Base-by-base conservation (phyloP, 2,329 filamentous ascomycete genomes). In the Aspergillus sp. region DNA sequence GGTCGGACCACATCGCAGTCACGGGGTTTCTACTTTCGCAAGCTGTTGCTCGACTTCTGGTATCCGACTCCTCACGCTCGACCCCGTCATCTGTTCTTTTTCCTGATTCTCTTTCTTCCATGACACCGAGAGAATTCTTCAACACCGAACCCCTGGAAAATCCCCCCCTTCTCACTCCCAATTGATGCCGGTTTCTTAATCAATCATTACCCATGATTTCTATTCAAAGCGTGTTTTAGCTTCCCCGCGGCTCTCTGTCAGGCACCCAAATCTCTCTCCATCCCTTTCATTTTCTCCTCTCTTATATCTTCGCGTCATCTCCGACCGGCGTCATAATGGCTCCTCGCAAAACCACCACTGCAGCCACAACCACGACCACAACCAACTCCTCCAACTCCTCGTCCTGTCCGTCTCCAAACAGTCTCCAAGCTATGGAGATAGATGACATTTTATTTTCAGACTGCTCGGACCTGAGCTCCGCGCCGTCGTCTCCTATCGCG, bases 381-480 rank as follows among this genome's bases (percentile, higher is more conserved):
- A 49, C 51, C 41, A 53, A 50, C 19, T 53, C 58, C 19, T 50
- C 54, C 30, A 41, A 54, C 48, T 58, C 46, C 39, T 63, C 55
- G 40, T 58, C 54, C 42, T 51, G 50, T 49, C 56, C 45, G 34
- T 58, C 57, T 30, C 58, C 58, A 53, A 51, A 61, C 17, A 59
- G 42, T 12, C 48, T 50, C 13, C 48, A 40, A 51, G 59, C 49
- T 30, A 60, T 66, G 47, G 53, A 51, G 51, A 70, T 72, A 62
- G 65, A 68, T 33, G 58, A 64, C 42, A 68, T 70, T 57, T 75
- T 71, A n/a, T 69, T 70, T 57, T 75, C 73, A 19, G 74, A 76
- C 44, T 59, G 68, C 15, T 78, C 76, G 24, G 72, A 73, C 44
- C 67, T 79, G 52, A 79, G 77, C 61, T 78, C 77, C 47, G 67